phyloP scores from a whole-genome alignment of 2,329 filamentous ascomycete genomes.

The Aspergillus fijiensis region DNA sequence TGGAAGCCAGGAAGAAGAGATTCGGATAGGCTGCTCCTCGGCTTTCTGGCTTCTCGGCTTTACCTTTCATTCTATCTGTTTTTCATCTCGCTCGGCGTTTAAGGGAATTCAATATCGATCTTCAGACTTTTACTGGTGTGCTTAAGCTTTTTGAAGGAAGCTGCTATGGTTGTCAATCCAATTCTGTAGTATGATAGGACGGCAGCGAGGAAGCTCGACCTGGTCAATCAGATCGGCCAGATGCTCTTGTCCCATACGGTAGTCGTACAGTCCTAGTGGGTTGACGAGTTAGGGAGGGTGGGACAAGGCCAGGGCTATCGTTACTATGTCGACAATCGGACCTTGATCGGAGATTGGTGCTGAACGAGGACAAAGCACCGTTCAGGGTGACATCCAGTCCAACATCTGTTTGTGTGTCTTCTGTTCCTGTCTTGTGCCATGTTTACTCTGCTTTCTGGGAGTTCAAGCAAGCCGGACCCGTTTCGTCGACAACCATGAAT shows the following conservation, averaged over 20 bases:
- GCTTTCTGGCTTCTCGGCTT: slow-evolving; percentile 7
- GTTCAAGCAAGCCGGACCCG: background rate
- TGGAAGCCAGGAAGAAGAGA: slow-evolving; percentile 51
- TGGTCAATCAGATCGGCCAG: slow-evolving; percentile 3
- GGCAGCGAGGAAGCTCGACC: background rate
- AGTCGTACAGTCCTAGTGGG: slow-evolving; percentile 1
- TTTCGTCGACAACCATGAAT: background rate
- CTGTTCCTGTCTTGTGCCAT: background rate
- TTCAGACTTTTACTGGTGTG: background rate
- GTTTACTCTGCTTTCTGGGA: background rate
- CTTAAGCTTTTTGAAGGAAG: background rate
- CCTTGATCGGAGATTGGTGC: slow-evolving; percentile 7
- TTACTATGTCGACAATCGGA: background rate
- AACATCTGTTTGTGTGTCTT: background rate
- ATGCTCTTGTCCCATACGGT: background rate
- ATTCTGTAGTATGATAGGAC: background rate
- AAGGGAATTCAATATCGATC: slow-evolving; percentile 9
- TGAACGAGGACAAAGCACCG: slow-evolving; percentile 14
- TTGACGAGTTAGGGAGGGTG: background rate
- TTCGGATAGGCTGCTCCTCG: slow-evolving; percentile 37
- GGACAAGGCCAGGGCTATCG: background rate
- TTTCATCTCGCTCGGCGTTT: slow-evolving; percentile 15
- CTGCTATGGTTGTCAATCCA: background rate
- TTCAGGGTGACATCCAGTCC: slow-evolving; percentile 6
- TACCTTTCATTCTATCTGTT: slow-evolving; percentile 17